These are phyloP conservation scores for Scedosporium aurantiacum DNA, from an alignment of 2,329 filamentous ascomycete species.

Conservation along the genomic window DNA sequence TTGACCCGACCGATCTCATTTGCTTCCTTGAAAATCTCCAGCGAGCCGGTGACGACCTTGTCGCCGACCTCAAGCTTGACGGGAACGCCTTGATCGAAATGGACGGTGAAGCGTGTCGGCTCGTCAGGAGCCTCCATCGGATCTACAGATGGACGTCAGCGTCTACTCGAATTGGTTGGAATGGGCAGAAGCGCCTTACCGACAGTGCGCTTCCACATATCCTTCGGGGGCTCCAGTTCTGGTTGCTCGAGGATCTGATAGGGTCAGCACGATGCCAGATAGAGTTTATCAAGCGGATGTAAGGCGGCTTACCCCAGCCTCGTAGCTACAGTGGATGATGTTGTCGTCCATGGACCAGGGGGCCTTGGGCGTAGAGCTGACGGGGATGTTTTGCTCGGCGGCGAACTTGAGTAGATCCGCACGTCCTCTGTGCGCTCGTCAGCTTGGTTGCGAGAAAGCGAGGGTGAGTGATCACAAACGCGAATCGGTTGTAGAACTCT, in stretches of 20 bases:
- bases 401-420: constrained; percentile 66
- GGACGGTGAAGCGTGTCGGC: constrained; percentile 52
- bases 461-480: constrained; percentile 26
- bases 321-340: constrained; percentile 67
- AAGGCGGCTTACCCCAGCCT: constrained; percentile 43
- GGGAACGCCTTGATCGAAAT: constrained; percentile 58
- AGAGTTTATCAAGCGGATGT: not conserved
- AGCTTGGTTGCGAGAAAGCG: not conserved
- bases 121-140: constrained; percentile 53
- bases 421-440: constrained; percentile 22
- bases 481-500: constrained; percentile 35
- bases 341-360: constrained; percentile 51
- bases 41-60: constrained; percentile 43
- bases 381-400: constrained; percentile 53
- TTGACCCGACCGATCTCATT: constrained; percentile 54
- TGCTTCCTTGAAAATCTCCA: constrained; percentile 53
- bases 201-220: constrained; percentile 59
- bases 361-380: constrained; percentile 62
- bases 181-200: constrained; percentile 11
- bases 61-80: constrained; percentile 48
- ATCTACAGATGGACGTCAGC: constrained; percentile 29
- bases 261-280: not conserved
- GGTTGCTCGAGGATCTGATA: not conserved
- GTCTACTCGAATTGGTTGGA: constrained; percentile 10
- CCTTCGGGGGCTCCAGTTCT: constrained; percentile 19